Evolutionary conservation across 495 filamentous ascomycete genomes (phyloP), one percentile per base, ranked within the genome.

Genomic region (Penicillium arizonense): DNA sequence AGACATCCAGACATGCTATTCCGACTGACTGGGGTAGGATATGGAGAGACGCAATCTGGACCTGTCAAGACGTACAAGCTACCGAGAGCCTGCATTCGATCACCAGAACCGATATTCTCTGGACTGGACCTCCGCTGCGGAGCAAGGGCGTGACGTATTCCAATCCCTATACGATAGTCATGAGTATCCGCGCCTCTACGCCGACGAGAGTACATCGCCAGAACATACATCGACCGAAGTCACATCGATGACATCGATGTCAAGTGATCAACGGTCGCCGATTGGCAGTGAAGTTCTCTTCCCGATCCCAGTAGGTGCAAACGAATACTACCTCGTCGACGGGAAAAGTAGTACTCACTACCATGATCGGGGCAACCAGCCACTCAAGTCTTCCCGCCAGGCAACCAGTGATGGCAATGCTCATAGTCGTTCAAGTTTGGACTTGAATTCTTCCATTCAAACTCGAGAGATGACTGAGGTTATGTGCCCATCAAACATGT

Each of bases 321-420:
- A 73, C 23, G 72, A 70, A 41, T 73, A 65, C 43, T 73, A 63
- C 44, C 48, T 60, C 32, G 62, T 62, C 4, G 72, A 72, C 21
- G 69, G 67, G 43, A 75, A 75, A 42, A 51, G 54, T 2, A 56
- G 45, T 35, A 58, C 52, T 38, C 47, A 55, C 13, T 58, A 55
- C 30, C 68, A 67, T 4, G 65, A 67, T 34, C 34, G 55, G 37
- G 70, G 61, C 9, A 52, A 65, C 24, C 58, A 62, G 24, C 52
- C 64, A 1, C 52, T 61, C 1, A 73, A 72, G 45, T 44, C 45
- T 23, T 18, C 32, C 12, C 36, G 46, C 10, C 34, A 39, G 12
- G 9, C 44, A n/a, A 26, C 13, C 46, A 7, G 18, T 35, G 48
- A 21, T 28, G 16, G n/a, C 37, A 21, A 35, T 39, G 4, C 28